Conservation (phyloP, 2,329 filamentous ascomycete species). For the Raffaelea ambrosiae region DNA sequence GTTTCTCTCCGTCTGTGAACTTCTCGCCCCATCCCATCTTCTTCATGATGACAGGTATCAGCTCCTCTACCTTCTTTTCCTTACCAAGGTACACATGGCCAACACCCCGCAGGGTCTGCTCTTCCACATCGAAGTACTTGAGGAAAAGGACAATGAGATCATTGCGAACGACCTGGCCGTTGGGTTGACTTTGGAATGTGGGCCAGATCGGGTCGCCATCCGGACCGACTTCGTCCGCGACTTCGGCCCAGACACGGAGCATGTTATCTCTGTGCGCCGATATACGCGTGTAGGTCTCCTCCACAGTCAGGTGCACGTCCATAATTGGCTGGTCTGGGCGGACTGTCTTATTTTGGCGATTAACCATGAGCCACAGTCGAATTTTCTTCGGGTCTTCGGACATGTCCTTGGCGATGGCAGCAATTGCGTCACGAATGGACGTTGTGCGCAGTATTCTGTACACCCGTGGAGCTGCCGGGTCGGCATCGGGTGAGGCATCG, state of each 20-base stretch:
- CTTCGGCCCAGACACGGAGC: conserved; percentile 82
- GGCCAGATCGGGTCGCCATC: conserved; percentile 69
- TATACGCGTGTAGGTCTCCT: conserved; percentile 52
- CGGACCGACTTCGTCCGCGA: conserved; percentile 54
- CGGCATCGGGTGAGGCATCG: conserved; percentile 45
- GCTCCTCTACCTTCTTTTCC: conserved; percentile 78
- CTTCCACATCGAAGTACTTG: conserved; percentile 79
- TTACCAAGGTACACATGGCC: conserved; percentile 82
- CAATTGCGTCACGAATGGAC: conserved; percentile 66
- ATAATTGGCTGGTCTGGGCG: conserved; percentile 81
- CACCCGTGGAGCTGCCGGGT: conserved; percentile 60
- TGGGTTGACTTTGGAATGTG: conserved; percentile 48
- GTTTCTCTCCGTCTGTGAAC: conserved; percentile 51
- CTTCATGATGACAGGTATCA: conserved; percentile 67
- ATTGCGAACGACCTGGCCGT: conserved; percentile 48
- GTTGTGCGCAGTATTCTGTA: conserved; percentile 70
- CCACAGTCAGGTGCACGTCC: conserved; percentile 67
- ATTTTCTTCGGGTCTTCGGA: conserved; percentile 60
- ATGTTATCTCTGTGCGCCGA: conserved; percentile 57
- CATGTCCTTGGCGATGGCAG: conserved; percentile 61
- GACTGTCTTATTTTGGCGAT: conserved; percentile 93
- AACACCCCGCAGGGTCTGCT: conserved; percentile 66
- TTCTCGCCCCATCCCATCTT: conserved; percentile 82
- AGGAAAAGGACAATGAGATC: conserved; percentile 76
- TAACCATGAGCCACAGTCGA: conserved; percentile 95